Conservation (phyloP, 2,329 filamentous ascomycete genomes). For the Talaromyces sp. region DNA sequence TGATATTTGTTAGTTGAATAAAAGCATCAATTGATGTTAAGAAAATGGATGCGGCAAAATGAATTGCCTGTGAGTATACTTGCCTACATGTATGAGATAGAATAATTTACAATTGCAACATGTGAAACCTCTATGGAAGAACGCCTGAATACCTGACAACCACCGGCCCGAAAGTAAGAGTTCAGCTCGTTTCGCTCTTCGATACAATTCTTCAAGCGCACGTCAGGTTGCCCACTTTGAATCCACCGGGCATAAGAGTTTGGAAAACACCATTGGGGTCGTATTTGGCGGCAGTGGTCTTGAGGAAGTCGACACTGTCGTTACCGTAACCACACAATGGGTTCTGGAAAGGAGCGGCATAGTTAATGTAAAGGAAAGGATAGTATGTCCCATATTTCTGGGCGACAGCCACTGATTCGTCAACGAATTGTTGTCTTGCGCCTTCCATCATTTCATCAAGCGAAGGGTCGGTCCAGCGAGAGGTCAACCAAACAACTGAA, state of each 20-base stretch:
- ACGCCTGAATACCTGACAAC: neutral
- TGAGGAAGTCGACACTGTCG: conserved; percentile 28
- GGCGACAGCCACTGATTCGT: neutral
- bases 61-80: neutral
- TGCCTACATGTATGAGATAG: neutral
- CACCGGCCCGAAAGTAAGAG: neutral
- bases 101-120: neutral
- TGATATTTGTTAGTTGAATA: neutral
- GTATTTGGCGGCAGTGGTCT: conserved; percentile 17
- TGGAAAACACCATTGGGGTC: conserved; percentile 23
- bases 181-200: neutral
- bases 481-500: neutral
- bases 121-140: neutral
- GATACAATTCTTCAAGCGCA: neutral
- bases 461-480: neutral
- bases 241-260: conserved; percentile 22
- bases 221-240: conserved; percentile 16
- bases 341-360: conserved; percentile 39
- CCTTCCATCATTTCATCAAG: neutral
- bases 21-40: neutral
- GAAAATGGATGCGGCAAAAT: neutral
- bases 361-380: conserved; percentile 40
- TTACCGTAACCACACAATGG: conserved; percentile 38
- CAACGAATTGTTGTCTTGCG: neutral
- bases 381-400: neutral